phyloP scores from a whole-genome alignment of 306 rosid species.

The Cyclanthera cordifolia region DNA sequence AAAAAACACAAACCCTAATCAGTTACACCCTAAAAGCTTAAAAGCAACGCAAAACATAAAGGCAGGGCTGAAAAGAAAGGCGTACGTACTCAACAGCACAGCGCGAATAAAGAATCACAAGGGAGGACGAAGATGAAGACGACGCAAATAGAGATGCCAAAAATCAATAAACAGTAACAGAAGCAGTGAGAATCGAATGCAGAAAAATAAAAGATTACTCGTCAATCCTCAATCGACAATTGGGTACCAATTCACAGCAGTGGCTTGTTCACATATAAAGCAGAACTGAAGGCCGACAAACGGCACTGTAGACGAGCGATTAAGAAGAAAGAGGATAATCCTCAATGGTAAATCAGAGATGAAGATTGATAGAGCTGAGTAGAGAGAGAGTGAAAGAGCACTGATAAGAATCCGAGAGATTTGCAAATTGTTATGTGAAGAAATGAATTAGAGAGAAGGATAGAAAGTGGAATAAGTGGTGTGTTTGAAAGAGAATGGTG shows the following conservation, averaged over 20 bases:
- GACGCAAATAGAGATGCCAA: too few species aligned
- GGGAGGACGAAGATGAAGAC: background rate
- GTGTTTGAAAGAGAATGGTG: background rate
- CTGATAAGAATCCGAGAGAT: slow-evolving; percentile 17
- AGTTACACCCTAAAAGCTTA: background rate
- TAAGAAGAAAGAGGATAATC: slow-evolving; percentile 31
- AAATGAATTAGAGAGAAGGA: background rate
- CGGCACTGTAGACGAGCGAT: slow-evolving; percentile 43
- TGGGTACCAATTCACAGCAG: background rate
- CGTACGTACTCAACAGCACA: slow-evolving; percentile 3
- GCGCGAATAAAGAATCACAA: slow-evolving; percentile 8
- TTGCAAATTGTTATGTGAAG: background rate
- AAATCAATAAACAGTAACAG: too few species aligned
- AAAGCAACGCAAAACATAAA: background rate
- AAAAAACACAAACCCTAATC: background rate
- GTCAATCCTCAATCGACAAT: background rate
- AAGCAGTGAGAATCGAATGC: slow-evolving; percentile 1
- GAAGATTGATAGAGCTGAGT: background rate
- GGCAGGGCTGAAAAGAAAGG: background rate
- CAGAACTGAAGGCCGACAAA: slow-evolving; percentile 33
- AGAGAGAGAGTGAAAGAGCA: background rate
- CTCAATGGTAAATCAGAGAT: slow-evolving; percentile 37
- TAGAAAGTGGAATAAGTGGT: background rate
- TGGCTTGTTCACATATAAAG: slow-evolving; percentile 40
- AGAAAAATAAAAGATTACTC: background rate